Evolutionary conservation across 2,329 filamentous ascomycete genomes (phyloP), one percentile per base, ranked within the genome.

Genomic region (Arthrobotrys musiformis): DNA sequence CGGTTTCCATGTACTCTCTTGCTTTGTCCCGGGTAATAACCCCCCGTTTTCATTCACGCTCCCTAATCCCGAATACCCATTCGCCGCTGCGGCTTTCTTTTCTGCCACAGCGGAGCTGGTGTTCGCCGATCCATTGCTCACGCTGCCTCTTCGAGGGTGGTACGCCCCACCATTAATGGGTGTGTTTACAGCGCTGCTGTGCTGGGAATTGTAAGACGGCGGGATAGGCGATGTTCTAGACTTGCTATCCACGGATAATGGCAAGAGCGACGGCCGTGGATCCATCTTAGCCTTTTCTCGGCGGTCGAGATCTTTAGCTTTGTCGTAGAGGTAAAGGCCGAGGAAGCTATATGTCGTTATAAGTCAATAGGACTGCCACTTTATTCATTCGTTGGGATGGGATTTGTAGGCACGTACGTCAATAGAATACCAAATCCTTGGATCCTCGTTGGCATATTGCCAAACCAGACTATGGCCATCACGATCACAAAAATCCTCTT

Each of bases 401-500:
- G 24, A 22, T 24, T n/a, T 17, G 28, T 11, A 35, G 42, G 66
- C 9, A 19, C 70, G 37, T 79, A 81, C 81, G 95, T 99, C 52
- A 99, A 88, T 2, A 85, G 88, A 81, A 99, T 97, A 15, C 95
- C 95, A 46, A 92, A 86, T 0, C 89, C 93, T 84, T 99, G 95
- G 15, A 96, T 84, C 15, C 86, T 87, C 4, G 93, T 97, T 33
- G 95, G 97, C 0, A 91, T 89, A 83, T 90, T 97, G 79, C 93
- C 91, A 84, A 98, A 99, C 95, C 95, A 99, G 80, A 98, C 85
- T 78, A 99, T 94, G 5, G 95, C 93, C 80, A 97, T 91, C 74
- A 95, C 89, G 81, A 99, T 97, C 81, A 99, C 94, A 82, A 97
- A 97, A 11, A 99, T 95, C 58, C 95, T 91, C 85, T 99, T 99